These are phyloP conservation scores for Penicillium tannophilum DNA, from an alignment of 495 filamentous ascomycete genomes.

Conservation along the genomic window DNA sequence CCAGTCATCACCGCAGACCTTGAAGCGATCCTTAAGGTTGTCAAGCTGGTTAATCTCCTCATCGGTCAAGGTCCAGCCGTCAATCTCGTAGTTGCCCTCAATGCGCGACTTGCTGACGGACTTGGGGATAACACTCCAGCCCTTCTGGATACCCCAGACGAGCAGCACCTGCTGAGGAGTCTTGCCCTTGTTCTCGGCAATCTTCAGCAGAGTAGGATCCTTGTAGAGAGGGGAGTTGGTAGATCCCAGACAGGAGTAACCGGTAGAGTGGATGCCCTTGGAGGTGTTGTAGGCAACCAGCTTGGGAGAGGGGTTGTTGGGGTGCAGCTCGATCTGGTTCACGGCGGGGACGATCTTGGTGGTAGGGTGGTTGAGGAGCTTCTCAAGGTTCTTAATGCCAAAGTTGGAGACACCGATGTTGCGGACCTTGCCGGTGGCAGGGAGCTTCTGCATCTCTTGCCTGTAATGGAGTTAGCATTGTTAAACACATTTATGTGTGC, in stretches of 20 bases:
- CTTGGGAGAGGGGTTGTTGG: constrained; percentile 77
- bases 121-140: constrained; percentile 75
- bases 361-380: constrained; percentile 54
- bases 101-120: constrained; percentile 64
- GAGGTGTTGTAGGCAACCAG: constrained; percentile 69
- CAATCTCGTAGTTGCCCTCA: constrained; percentile 64
- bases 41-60: constrained; percentile 66
- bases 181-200: constrained; percentile 67
- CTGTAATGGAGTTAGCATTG: constrained; percentile 22
- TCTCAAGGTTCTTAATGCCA: constrained; percentile 61
- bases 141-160: constrained; percentile 70
- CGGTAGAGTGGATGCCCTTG: constrained; percentile 70
- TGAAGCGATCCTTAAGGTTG: constrained; percentile 67
- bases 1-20: constrained; percentile 72
- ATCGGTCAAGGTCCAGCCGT: constrained; percentile 65
- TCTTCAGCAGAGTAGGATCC: constrained; percentile 57
- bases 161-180: constrained; percentile 70
- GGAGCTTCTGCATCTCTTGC: constrained; percentile 79
- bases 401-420: constrained; percentile 71
- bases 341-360: constrained; percentile 73
- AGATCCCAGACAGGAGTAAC: constrained; percentile 69
- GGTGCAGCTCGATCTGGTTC: constrained; percentile 93
- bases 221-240: constrained; percentile 57
- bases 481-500: background rate
- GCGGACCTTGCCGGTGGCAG: constrained; percentile 75